Conservation (phyloP, 202 grass and related monocot species). For the Zoysia matrella region DNA sequence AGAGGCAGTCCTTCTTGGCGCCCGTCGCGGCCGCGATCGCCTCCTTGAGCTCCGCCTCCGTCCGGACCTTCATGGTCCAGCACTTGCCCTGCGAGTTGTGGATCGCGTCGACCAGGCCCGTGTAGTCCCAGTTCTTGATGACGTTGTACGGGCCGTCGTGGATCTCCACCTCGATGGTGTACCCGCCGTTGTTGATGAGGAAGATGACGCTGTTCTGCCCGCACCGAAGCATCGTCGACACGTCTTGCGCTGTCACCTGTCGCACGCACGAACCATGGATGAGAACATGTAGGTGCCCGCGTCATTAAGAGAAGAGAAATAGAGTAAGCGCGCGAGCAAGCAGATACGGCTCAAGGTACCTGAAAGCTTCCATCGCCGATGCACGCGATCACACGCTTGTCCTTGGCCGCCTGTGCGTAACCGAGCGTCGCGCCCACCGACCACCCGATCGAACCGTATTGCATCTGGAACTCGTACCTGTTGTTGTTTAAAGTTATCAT, state of each 20-base stretch:
- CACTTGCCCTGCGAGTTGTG: constrained; percentile 61
- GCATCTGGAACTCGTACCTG: constrained; percentile 60
- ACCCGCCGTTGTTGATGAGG: constrained; percentile 76
- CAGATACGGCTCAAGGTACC: background rate
- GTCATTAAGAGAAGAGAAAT: background rate
- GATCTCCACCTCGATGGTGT: constrained; percentile 70
- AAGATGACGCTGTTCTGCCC: constrained; percentile 64
- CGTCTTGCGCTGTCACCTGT: constrained; percentile 69
- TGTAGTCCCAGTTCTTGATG: constrained; percentile 74
- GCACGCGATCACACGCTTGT: constrained; percentile 54
- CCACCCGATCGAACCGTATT: too few relatives aligned
- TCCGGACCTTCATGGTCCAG: constrained; percentile 68
- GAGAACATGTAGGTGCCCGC: background rate
- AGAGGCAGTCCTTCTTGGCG: constrained; percentile 48
- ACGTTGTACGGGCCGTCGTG: constrained; percentile 62
- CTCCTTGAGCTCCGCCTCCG: constrained; percentile 49
- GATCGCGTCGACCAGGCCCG: constrained; percentile 61
- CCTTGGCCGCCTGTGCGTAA: too few relatives aligned
- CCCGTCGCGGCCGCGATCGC: constrained; percentile 46
- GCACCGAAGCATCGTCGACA: constrained; percentile 76
- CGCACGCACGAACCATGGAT: background rate
- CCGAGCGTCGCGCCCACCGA: too few relatives aligned
- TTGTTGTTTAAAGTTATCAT: background rate
- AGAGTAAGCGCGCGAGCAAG: background rate
- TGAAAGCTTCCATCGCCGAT: constrained; percentile 63